Evolutionary conservation across 176 grass and related monocot genomes (phyloP), one percentile per base, ranked within the genome.

Genomic region (Carex myosuroides): DNA sequence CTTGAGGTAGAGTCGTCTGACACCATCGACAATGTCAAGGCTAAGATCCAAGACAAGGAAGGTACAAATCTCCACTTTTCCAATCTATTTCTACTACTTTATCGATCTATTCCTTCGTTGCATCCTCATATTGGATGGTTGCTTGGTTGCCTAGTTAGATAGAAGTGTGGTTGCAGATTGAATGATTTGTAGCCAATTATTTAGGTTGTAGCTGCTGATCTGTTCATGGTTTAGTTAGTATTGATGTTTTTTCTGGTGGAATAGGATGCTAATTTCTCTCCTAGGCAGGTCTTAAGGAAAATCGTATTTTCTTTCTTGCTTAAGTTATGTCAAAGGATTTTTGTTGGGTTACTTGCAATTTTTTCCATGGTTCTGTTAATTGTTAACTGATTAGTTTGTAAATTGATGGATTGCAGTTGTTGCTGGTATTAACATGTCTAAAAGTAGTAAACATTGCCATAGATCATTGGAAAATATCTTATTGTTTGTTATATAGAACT

Each of bases 1-100:
- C 68, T 87, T 13, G 86, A 87, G 86, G 86, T 87, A 0, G 86
- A 87, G 80, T 77, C 66, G 0, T 87, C 86, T 0, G 86, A 87
- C 58, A 87, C 86, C 64, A 87, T 87, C 10, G 86, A 87, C 42
- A 87, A 87, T 26, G 86, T 87, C 68, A 87, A 83, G 81, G 81
- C 81, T 24, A 83, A 83, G 81, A 83, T 83, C 81, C 81, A 83
- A 44, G 81, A 83, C 62, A 83, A 83, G 81, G 81, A 83, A 66
- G 81, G 73, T 78, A 78, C 4, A 4, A 76, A 57, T 13, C 26
- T 33, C 26, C 13, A 17, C 14, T 32, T 4, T 18, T 1, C n/a
- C 41, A 20, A 21, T 73, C 1, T 73, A 7, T 73, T 67, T 67
- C 13, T 32, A 32, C 14, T 13, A 32, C 33, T 33, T 33, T 33